Base-by-base conservation (phyloP, 2,329 filamentous ascomycete genomes). In the Anisogramma anomala region DNA sequence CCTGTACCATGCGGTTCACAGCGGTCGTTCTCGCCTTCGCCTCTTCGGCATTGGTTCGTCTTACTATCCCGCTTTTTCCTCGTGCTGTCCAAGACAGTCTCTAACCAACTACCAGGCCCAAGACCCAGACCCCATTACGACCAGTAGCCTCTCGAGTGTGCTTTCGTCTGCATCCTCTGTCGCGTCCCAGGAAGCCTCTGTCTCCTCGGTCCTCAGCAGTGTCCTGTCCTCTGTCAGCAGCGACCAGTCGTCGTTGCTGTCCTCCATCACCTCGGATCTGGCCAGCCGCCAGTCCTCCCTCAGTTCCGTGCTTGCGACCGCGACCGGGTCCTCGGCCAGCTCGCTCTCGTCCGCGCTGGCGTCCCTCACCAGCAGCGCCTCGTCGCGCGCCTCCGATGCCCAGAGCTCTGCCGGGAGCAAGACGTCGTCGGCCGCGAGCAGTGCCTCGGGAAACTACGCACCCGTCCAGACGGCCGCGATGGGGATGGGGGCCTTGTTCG, bases 1-100 rank as follows among this genome's bases (percentile, higher is more conserved):
- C n/a, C n/a, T n/a, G n/a, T n/a, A 34, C 33, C n/a, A 17, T 75
- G 72, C 73, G 69, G 62, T 60, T 69, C 58, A 52, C 63, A 36
- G 46, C 61, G 32, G 40, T 60, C 39, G 49, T 63, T 30, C 49
- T 58, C 48, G 53, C 58, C 47, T 50, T 60, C 36, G 50, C 69
- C 36, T 35, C 44, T 10, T 3, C 28, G 41, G 44, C 30, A 18
- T 36, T 46, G 44, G 44, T 46, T 40, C n/a, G 6, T 6, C 13
- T 11, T 3, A 13, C 11, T 3, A 5, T 15, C n/a, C 22, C 4
- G n/a, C 26, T 3, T 37, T 9, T 28, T 11, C 14, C n/a, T 22
- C 4, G 6, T 10, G 14, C 15, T 19, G 13, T 15, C 4, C 14
- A 25, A 4, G 11, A 6, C n/a, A 19, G 4, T 27, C 10, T 11